These are phyloP conservation scores for Bacterosira constricta DNA, from an alignment of 108 stramenopile genomes.

Conservation along the genomic window DNA sequence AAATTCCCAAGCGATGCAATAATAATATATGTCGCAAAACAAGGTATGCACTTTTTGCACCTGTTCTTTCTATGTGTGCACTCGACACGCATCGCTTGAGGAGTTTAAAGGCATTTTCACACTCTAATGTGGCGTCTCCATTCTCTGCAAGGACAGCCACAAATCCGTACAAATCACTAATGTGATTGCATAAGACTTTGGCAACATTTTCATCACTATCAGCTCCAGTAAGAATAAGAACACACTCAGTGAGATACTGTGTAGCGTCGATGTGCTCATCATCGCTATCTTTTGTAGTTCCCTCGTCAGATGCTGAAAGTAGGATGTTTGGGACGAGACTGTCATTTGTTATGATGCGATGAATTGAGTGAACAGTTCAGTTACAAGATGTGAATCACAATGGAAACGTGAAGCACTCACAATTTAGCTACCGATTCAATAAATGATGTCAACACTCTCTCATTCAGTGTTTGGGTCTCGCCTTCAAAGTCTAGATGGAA, in stretches of 20 bases:
- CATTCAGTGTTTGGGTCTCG: conserved; percentile 1
- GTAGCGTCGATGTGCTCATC: conserved; percentile 13
- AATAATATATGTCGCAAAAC: conserved; percentile 43
- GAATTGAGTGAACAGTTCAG: not conserved
- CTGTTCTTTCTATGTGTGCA: conserved; percentile 34
- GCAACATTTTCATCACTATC: conserved; percentile 38
- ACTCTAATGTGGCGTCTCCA: conserved; percentile 12
- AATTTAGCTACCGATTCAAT: conserved; percentile 21
- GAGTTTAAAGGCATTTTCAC: conserved; percentile 26
- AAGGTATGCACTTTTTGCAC: conserved; percentile 31
- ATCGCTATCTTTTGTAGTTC: not conserved
- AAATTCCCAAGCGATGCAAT: conserved; percentile 29
- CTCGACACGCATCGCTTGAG: conserved; percentile 37
- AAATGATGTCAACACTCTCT: conserved; percentile 27
- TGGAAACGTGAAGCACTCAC: conserved; percentile 14
- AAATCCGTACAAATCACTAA: conserved; percentile 43
- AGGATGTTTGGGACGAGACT: conserved; percentile 45
- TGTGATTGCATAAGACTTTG: conserved; percentile 42
- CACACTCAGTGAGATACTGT: conserved; percentile 20
- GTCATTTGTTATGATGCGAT: not conserved
- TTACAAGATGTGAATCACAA: not conserved
- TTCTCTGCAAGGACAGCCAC: conserved; percentile 29
- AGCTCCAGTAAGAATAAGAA: conserved; percentile 26
- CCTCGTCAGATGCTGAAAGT: conserved; percentile 9
- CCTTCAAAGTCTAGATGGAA: conserved; percentile 9